Base-by-base conservation (phyloP, 2,329 filamentous ascomycete species). In the Pezicula neosporulosa region DNA sequence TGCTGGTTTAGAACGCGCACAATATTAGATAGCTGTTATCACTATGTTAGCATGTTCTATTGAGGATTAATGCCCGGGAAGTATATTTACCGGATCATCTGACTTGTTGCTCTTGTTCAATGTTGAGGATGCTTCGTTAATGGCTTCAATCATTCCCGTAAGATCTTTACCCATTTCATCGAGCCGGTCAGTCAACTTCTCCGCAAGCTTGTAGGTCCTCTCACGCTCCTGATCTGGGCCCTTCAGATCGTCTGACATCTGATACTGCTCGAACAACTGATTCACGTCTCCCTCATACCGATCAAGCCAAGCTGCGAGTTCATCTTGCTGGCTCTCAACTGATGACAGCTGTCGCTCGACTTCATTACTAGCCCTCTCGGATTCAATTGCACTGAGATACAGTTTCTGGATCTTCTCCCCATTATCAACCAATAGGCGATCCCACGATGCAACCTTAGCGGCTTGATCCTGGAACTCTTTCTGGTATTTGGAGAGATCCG, bases 191-290 rank as follows among this genome's bases (percentile, higher is more conserved):
- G 90, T 90, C 58, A 97, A 80, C 70, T 90, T 94, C 77, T 99
- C 94, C 2, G 94, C 94, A 48, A 95, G 77, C 78, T 96, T 95
- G 75, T 97, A 97, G 59, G 93, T 97, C 68, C 88, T 82, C 77
- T 99, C 94, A 44, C 94, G 85, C 74, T 99, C 94, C 70, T 95
- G 90, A 66, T 99, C 95, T 3, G 93, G 91, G 7, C 93, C 94
- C 53, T 89, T 83, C 35, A 95, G 77, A 49, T 93, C 89, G 46
- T 83, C 81, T 39, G 81, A 80, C n/a, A 87, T 87, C 19, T 90
- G 79, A 68, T 92, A 86, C 66, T 89, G 86, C 51, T 81, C 78
- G 67, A 96, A 89, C 77, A 99, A 85, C 52, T 91, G 85, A 63
- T 97, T 90, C 19, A 97, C 89, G 63, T 97, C 91, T 41, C 80